Evolutionary conservation across 805 yeast genomes (phyloP), one percentile per base, ranked within the genome.

Genomic region (Lipomyces sp.): DNA sequence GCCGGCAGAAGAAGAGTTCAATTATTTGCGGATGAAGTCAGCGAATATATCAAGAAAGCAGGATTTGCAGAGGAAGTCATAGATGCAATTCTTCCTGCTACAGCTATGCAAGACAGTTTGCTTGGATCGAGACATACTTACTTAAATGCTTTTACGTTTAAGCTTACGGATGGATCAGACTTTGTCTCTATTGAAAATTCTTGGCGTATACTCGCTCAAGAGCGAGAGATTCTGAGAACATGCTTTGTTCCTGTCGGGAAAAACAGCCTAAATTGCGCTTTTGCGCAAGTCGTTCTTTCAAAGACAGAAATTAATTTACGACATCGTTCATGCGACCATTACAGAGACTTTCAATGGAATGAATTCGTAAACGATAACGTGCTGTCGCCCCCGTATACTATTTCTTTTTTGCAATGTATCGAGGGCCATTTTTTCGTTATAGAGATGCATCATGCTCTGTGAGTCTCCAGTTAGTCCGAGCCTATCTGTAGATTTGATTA

Each of bases 71-170:
- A 26, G 7, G 13, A 24, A 8, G 11, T 19, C 4, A 23, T 48
- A 16, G 50, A 44, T 28, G 14, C 19, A 2, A 35, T 53, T 32
- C 29, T 43, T 7, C 61, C 60, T 6, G 47, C 55, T 28, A 44
- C 63, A 18, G 43, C 59, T 4, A 39, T 60, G 47, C 63, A 60
- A 43, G 63, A 58, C 7, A 47, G 37, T 13, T 35, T 49, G 11
- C 34, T 41, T 2, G 39, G 32, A 4, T 45, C 49, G 18, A 33
- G 39, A 16, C 18, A 37, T 8, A 21, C 44, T 4, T 60, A 60
- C 40, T 22, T 32, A 11, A 59, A 48, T 31, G 32, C 46, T 7
- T 53, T 60, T 42, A 37, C 37, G 8, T 49, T 58, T 7, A 26
- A 37, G 21, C 38, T 53, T 4, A 22, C 36, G 13, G 22, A 18